Conservation (phyloP, 768 basidiomycete genomes). For the Russula ochroleuca region DNA sequence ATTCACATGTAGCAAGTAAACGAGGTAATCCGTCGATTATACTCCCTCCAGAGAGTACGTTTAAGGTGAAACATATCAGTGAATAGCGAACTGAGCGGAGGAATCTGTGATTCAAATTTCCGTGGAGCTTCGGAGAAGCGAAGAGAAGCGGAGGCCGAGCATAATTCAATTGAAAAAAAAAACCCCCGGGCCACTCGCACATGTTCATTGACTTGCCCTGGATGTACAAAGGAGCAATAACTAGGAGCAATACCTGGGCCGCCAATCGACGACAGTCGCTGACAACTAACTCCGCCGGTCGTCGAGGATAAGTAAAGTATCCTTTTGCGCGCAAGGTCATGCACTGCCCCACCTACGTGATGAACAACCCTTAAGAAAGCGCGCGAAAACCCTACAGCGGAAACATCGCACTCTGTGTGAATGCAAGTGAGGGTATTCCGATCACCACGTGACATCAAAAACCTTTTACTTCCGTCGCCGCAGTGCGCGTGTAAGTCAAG, state of each 20-base stretch:
- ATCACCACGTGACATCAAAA: not conserved
- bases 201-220: constrained; percentile 3
- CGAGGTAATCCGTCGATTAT: not conserved
- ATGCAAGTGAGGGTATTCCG: not conserved
- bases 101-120: not conserved
- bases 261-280: constrained; percentile 6
- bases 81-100: not conserved
- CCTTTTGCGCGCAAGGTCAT: not conserved
- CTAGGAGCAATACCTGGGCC: not conserved
- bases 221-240: constrained; percentile 6
- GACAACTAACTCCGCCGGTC: constrained; percentile 3
- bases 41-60: not conserved
- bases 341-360: not conserved
- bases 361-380: not conserved
- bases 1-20: not conserved
- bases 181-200: not conserved
- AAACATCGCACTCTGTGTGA: not conserved
- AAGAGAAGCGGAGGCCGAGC: constrained; percentile 1
- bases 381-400: not conserved
- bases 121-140: constrained; percentile 8
- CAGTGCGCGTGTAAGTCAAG: not conserved
- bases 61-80: not conserved
- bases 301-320: not conserved
- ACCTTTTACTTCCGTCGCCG: not conserved
- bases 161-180: constrained; percentile 3